phyloP scores from a whole-genome alignment of 768 basidiomycete genomes.

The Brasilioporus rufonigricans region DNA sequence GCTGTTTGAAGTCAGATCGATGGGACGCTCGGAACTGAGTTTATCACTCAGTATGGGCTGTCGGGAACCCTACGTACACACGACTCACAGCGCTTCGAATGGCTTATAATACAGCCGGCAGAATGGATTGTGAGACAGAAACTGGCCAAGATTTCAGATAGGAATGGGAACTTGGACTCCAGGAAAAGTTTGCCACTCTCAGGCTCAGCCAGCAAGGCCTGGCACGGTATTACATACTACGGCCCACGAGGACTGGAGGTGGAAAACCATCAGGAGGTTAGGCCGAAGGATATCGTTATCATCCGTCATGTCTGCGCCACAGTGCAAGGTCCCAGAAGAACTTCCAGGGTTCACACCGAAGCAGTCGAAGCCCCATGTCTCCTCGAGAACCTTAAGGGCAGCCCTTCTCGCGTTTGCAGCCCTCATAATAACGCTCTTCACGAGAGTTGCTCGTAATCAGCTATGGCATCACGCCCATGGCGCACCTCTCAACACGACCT shows the following conservation, averaged over 20 bases:
- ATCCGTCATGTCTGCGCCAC: slow-evolving; percentile 13
- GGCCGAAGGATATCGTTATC: neutral
- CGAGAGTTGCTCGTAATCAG: neutral
- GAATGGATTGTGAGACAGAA: neutral
- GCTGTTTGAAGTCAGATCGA: neutral
- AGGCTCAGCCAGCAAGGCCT: too few relatives aligned
- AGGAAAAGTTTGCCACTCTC: too few relatives aligned
- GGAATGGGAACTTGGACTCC: too few relatives aligned
- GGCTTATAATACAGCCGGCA: neutral
- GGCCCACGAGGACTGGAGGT: too few relatives aligned
- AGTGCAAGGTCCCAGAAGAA: slow-evolving; percentile 4
- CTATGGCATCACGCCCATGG: slow-evolving; percentile 13
- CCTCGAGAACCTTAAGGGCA: slow-evolving; percentile 12
- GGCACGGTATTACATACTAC: too few relatives aligned
- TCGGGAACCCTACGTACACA: neutral
- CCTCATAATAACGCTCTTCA: slow-evolving; percentile 16
- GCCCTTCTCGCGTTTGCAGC: slow-evolving; percentile 16
- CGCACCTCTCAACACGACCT: neutral
- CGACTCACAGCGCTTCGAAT: neutral
- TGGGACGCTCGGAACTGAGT: neutral
- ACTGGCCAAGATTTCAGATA: too few relatives aligned
- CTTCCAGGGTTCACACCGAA: slow-evolving; percentile 14
- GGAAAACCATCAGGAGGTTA: too few relatives aligned
- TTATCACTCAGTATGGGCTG: neutral
- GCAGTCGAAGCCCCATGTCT: neutral